A percentile compares a stretch with the other conserved stretches of the same genome.
Evolutionary conservation across 345 rosid species (phyloP).

Genomic region (Acer campestre): DNA sequence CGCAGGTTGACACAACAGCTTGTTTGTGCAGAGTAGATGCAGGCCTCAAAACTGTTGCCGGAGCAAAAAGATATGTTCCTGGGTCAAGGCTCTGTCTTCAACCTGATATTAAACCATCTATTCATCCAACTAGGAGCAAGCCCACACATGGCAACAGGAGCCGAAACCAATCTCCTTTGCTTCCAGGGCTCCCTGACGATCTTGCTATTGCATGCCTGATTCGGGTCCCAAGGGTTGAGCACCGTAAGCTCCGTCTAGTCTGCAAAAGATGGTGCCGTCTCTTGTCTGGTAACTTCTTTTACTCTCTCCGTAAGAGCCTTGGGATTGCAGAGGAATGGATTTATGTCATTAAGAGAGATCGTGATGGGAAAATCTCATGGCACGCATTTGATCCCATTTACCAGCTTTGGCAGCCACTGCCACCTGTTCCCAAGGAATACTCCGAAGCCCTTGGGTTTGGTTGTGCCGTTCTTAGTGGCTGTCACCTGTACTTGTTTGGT

Average conservation of each 20-base stretch:
- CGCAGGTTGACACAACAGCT: conserved; percentile 77
- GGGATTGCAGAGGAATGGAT: conserved; percentile 82
- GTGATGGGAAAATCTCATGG: conserved; percentile 78
- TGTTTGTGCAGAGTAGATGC: conserved; percentile 81
- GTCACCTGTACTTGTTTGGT: conserved; percentile 79
- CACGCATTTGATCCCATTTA: conserved; percentile 75
- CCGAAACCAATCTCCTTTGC: conserved; percentile 65
- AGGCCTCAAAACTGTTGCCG: conserved; percentile 73
- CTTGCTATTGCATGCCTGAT: conserved; percentile 85
- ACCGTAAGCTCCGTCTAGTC: conserved; percentile 68
- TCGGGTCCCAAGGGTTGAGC: conserved; percentile 66
- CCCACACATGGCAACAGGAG: conserved; percentile 60
- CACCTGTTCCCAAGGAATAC: conserved; percentile 76
- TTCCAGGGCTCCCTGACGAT: conserved; percentile 81
- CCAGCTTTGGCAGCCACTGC: conserved; percentile 81
- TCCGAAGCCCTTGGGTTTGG: conserved; percentile 78
- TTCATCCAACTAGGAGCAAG: conserved; percentile 66
- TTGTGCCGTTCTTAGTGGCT: conserved; percentile 77
- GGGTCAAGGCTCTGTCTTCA: conserved; percentile 71
- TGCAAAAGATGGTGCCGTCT: conserved; percentile 82
- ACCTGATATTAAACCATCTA: conserved; percentile 72
- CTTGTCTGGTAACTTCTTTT: conserved; percentile 63
- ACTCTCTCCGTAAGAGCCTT: conserved; percentile 66
- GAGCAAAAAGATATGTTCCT: conserved; percentile 67
- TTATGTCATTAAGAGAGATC: conserved; percentile 68